These are phyloP conservation scores for Durio zibethinus DNA, from an alignment of 345 rosid species.

Conservation along the genomic window DNA sequence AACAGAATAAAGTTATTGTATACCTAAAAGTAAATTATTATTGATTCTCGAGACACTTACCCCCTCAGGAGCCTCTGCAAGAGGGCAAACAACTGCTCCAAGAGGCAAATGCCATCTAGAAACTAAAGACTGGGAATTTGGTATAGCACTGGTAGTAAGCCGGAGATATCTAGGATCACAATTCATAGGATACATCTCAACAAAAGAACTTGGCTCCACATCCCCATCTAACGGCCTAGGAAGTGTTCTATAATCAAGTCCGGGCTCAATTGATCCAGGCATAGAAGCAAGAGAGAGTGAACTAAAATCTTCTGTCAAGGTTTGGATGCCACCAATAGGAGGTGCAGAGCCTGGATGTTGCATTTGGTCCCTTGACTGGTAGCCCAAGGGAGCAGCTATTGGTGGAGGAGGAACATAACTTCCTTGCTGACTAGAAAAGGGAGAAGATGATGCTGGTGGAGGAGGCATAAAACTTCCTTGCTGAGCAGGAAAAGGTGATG, in stretches of 20 bases:
- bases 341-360: conserved; percentile 57
- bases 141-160: conserved; percentile 83
- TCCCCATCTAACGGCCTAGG: conserved; percentile 98
- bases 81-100: conserved; percentile 99
- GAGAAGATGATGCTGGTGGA: conserved; percentile 39
- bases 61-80: conserved; percentile 92
- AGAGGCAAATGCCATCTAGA: conserved; percentile 99
- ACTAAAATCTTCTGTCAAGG: conserved; percentile 80
- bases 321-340: conserved; percentile 65
- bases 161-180: conserved; percentile 81
- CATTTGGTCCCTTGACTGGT: conserved; percentile 49
- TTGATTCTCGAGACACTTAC: conserved; percentile 43
- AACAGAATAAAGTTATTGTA: conserved; percentile 2
- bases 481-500: conserved; percentile 46
- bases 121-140: conserved; percentile 81
- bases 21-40: conserved; percentile 11
- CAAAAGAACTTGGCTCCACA: conserved; percentile 65
- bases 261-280: conserved; percentile 82
- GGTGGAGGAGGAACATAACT: conserved; percentile 47
- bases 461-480: conserved; percentile 50
- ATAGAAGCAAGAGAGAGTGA: conserved; percentile 68
- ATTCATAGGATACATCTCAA: conserved; percentile 68
- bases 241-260: conserved; percentile 67
- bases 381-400: conserved; percentile 33
- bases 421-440: conserved; percentile 53